These are phyloP conservation scores for Candida boidinii DNA, from an alignment of 805 yeast genomes.

Conservation along the genomic window DNA sequence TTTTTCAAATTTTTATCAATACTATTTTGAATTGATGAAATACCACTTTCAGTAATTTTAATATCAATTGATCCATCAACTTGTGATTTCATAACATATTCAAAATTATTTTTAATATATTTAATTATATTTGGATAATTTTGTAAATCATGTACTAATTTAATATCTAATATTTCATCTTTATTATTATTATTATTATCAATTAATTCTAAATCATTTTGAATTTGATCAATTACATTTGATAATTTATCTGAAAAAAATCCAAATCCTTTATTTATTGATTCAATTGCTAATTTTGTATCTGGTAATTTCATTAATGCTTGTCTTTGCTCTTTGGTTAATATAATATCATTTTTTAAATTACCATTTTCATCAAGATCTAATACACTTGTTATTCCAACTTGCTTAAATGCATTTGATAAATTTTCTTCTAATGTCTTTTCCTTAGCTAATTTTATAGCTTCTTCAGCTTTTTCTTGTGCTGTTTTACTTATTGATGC, in stretches of 20 bases:
- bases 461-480: constrained; percentile 37
- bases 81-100: constrained; percentile 53
- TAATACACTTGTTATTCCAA: constrained; percentile 30
- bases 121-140: constrained; percentile 41
- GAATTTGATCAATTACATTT: constrained; percentile 31
- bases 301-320: constrained; percentile 21
- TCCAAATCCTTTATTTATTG: constrained; percentile 26
- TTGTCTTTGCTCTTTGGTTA: constrained; percentile 21
- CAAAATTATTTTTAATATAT: constrained; percentile 45
- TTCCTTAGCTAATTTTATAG: constrained; percentile 40
- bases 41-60: constrained; percentile 42
- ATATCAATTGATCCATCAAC: constrained; percentile 73
- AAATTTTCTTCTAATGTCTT: constrained; percentile 22
- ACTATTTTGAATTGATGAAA: constrained; percentile 19
- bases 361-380: too few relatives aligned
- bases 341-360: constrained; percentile 26
- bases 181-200: constrained; percentile 15
- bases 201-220: constrained; percentile 18
- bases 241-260: constrained; percentile 21
- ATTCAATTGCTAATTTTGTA: constrained; percentile 24
- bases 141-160: constrained; percentile 59
- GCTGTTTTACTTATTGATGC: constrained; percentile 31
- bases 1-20: constrained; percentile 26
- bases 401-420: constrained; percentile 31
- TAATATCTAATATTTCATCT: constrained; percentile 51